Evolutionary conservation across 179 eudicot genomes (phyloP).

Genomic region (Beta lomatogona): DNA sequence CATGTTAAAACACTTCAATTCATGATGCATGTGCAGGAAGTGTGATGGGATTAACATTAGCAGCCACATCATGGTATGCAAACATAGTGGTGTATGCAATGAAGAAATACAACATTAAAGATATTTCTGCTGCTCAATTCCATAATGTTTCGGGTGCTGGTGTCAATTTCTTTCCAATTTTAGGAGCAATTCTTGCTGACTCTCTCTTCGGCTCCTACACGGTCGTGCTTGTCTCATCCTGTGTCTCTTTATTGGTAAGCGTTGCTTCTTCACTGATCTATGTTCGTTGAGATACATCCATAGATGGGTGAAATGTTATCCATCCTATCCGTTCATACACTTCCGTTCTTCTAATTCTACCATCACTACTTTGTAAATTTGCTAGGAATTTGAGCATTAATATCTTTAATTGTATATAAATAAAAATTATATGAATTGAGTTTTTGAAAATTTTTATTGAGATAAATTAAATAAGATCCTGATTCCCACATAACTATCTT

Average conservation of each 20-base stretch:
- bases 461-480: too few relatives aligned
- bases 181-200: conserved; percentile 58
- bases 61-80: conserved; percentile 37
- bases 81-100: conserved; percentile 54
- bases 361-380: too few relatives aligned
- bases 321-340: too few relatives aligned
- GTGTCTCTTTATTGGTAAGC: conserved; percentile 41
- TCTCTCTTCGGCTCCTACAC: conserved; percentile 46
- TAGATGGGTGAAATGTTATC: too few relatives aligned
- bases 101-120: conserved; percentile 42
- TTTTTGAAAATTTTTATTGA: too few relatives aligned
- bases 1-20: neutral
- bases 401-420: too few relatives aligned
- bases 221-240: conserved; percentile 33
- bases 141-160: conserved; percentile 48
- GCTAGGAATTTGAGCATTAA: too few relatives aligned
- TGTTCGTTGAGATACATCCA: too few relatives aligned
- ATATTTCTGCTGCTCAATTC: conserved; percentile 50
- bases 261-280: neutral
- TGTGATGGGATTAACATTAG: conserved; percentile 31
- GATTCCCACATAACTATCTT: too few relatives aligned
- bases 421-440: too few relatives aligned
- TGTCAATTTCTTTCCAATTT: conserved; percentile 43
- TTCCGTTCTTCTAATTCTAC: too few relatives aligned
- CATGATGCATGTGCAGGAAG: conserved; percentile 21